Evolutionary conservation across 2,329 filamentous ascomycete species (phyloP).

Genomic region (Tetracladium maxilliforme): DNA sequence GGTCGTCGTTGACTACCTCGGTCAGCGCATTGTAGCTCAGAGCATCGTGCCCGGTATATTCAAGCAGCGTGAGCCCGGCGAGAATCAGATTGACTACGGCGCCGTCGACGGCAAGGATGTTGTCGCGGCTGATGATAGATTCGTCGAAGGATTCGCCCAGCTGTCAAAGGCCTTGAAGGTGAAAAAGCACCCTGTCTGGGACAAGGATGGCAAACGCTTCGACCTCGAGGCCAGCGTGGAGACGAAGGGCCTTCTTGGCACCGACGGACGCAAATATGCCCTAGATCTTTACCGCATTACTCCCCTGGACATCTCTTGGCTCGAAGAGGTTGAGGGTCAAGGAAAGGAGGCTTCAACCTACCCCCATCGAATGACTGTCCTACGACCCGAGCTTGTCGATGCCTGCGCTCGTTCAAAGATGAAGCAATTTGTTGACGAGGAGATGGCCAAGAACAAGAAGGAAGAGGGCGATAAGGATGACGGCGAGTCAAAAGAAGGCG

Average conservation of each 20-base stretch:
- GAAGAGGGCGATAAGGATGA: slow-evolving; percentile 19
- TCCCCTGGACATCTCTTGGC: slow-evolving; percentile 79
- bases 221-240: slow-evolving; percentile 93
- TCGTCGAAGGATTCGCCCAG: slow-evolving; percentile 72
- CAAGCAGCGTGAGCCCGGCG: slow-evolving; percentile 91
- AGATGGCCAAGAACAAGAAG: slow-evolving; percentile 42
- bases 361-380: slow-evolving; percentile 90
- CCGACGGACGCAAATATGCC: slow-evolving; percentile 94
- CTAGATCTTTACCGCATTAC: slow-evolving; percentile 91
- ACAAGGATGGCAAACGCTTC: slow-evolving; percentile 83
- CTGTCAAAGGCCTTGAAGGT: slow-evolving; percentile 81
- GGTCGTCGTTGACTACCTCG: slow-evolving; percentile 90
- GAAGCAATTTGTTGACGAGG: slow-evolving; percentile 72
- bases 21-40: slow-evolving; percentile 92
- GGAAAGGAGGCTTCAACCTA: slow-evolving; percentile 40
- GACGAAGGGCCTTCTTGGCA: slow-evolving; percentile 94
- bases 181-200: slow-evolving; percentile 94
- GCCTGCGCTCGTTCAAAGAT: slow-evolving; percentile 73
- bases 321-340: slow-evolving; percentile 51
- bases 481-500: slow-evolving; percentile 19
- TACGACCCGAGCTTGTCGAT: slow-evolving; percentile 82
- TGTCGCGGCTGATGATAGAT: slow-evolving; percentile 79
- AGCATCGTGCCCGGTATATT: slow-evolving; percentile 98
- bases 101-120: slow-evolving; percentile 95
- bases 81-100: slow-evolving; percentile 98